Percentiles rank a stretch among this genome's conserved stretches.
phyloP scores from a whole-genome alignment of 352 stramenopile species.

The Phytophthora lateralis region DNA sequence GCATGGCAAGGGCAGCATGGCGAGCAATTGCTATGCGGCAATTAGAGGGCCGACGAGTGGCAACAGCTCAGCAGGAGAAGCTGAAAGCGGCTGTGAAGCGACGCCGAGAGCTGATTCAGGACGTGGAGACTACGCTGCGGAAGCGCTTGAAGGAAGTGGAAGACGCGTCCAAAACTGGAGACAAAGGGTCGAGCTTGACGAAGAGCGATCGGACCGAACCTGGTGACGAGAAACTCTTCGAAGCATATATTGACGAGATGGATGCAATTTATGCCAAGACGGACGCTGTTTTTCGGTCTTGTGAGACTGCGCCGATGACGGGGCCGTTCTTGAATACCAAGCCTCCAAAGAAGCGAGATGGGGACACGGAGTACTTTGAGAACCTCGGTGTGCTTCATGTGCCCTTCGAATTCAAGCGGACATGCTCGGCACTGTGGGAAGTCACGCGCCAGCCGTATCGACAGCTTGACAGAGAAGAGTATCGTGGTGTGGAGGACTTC shows the following conservation, averaged over 20 bases:
- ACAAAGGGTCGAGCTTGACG: background rate
- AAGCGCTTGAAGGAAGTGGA: slow-evolving; percentile 19
- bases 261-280: slow-evolving; percentile 34
- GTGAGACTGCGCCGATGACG: slow-evolving; percentile 1
- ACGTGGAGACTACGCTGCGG: slow-evolving; percentile 12
- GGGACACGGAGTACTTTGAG: slow-evolving; percentile 32
- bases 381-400: slow-evolving; percentile 18
- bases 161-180: background rate
- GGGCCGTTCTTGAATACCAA: slow-evolving; percentile 19
- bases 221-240: slow-evolving; percentile 26
- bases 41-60: slow-evolving; percentile 10
- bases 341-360: slow-evolving; percentile 20
- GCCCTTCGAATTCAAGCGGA: slow-evolving; percentile 20
- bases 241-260: slow-evolving; percentile 34
- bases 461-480: slow-evolving; percentile 28
- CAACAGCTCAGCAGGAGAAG: slow-evolving; percentile 18
- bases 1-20: slow-evolving; percentile 10
- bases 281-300: slow-evolving; percentile 25
- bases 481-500: slow-evolving; percentile 7
- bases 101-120: slow-evolving; percentile 16
- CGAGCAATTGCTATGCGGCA: slow-evolving; percentile 25
- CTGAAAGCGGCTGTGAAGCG: slow-evolving; percentile 20
- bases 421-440: slow-evolving; percentile 20
- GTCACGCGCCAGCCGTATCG: slow-evolving; percentile 21
- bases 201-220: background rate